phyloP scores from a whole-genome alignment of 2,329 filamentous ascomycete species.

The Paecilomyces formosus region DNA sequence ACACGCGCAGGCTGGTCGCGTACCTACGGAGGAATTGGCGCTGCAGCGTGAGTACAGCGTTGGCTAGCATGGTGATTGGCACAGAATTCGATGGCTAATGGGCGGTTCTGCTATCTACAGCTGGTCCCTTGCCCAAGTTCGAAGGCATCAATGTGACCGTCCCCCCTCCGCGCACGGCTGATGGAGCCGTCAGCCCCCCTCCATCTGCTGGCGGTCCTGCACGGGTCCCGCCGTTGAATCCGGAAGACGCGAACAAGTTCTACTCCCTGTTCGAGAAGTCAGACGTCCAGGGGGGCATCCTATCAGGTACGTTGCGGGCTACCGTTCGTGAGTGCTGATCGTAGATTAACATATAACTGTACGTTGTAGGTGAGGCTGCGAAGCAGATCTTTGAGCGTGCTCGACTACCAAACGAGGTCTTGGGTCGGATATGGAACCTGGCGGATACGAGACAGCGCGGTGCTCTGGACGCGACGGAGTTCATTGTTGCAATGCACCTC shows the following conservation, averaged over 20 bases:
- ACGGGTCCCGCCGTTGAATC: constrained; percentile 78
- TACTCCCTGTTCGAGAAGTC: constrained; percentile 85
- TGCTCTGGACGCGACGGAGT: constrained; percentile 77
- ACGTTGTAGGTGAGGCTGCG: constrained; percentile 62
- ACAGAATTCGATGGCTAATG: no score
- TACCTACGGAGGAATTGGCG: constrained; percentile 73
- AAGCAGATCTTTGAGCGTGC: constrained; percentile 95
- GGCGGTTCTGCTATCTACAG: constrained; percentile 17
- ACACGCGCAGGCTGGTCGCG: constrained; percentile 82
- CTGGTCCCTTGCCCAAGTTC: constrained; percentile 85
- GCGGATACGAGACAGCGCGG: constrained; percentile 91
- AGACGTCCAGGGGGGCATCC: constrained; percentile 64
- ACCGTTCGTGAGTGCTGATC: constrained; percentile 2
- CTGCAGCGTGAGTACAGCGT: constrained; percentile 54
- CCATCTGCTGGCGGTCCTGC: constrained; percentile 55
- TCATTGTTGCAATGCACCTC: constrained; percentile 97
- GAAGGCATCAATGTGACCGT: constrained; percentile 59
- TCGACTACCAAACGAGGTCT: constrained; percentile 75
- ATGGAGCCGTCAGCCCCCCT: constrained; percentile 39
- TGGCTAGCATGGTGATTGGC: not conserved
- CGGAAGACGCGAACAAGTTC: constrained; percentile 87
- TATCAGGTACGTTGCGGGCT: constrained; percentile 51
- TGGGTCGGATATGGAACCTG: constrained; percentile 94
- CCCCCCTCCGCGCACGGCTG: constrained; percentile 51
- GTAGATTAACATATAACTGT: not conserved